phyloP scores from a whole-genome alignment of 1,139 yeast genomes.

The Suhomyces chickasaworum region DNA sequence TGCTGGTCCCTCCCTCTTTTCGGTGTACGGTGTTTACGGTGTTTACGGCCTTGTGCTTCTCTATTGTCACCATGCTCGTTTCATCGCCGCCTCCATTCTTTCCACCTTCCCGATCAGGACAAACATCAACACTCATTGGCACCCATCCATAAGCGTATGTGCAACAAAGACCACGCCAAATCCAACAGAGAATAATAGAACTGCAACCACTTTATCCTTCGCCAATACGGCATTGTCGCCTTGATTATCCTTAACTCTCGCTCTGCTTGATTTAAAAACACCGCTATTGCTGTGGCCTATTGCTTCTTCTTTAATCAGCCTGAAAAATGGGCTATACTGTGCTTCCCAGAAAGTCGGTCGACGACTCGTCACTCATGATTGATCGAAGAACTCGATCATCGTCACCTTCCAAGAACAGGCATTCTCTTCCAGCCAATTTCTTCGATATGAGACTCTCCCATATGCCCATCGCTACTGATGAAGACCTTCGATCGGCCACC shows the following conservation, averaged over 20 bases:
- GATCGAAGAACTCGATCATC: slow-evolving; percentile 33
- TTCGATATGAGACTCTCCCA: slow-evolving; percentile 29
- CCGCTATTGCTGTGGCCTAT: neutral
- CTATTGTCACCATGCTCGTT: neutral
- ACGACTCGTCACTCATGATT: slow-evolving; percentile 19
- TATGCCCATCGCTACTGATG: slow-evolving; percentile 24
- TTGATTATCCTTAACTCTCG: neutral
- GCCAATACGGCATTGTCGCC: slow-evolving; percentile 5
- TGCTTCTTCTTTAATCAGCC: neutral
- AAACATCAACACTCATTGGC: slow-evolving; percentile 8
- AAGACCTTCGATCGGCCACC: slow-evolving; percentile 25
- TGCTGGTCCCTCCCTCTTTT: too few species aligned
- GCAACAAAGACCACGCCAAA: slow-evolving; percentile 1
- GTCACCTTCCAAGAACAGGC: slow-evolving; percentile 34
- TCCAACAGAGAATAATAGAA: slow-evolving; percentile 7
- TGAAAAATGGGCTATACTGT: slow-evolving; percentile 8
- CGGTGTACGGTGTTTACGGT: too few species aligned
- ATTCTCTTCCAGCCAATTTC: slow-evolving; percentile 28
- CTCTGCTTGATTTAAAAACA: neutral
- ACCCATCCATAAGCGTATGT: slow-evolving; percentile 2
- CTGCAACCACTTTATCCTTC: slow-evolving; percentile 12
- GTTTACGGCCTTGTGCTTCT: slow-evolving; percentile 5
- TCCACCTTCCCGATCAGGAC: slow-evolving; percentile 8
- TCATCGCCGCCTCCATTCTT: neutral
- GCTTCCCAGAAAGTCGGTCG: slow-evolving; percentile 20